Evolutionary conservation across 2,329 filamentous ascomycete species (phyloP).

Genomic region (Cercospora sp.): DNA sequence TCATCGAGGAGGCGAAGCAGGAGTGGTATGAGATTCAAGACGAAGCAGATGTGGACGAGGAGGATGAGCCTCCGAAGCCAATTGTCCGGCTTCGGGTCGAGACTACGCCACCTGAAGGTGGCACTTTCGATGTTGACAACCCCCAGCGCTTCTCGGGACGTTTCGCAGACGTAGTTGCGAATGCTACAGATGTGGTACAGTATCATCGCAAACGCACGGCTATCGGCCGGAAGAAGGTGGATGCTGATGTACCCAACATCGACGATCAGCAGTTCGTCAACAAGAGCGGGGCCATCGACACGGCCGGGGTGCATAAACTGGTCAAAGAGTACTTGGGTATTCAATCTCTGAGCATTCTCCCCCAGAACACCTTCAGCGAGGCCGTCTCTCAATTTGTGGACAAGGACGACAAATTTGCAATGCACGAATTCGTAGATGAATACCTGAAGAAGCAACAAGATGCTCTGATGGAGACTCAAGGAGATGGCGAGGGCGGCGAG

Average conservation of each 20-base stretch:
- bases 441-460: slow-evolving; percentile 47
- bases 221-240: slow-evolving; percentile 49
- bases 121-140: slow-evolving; percentile 87
- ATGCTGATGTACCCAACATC: slow-evolving; percentile 63
- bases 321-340: slow-evolving; percentile 84
- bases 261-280: slow-evolving; percentile 60
- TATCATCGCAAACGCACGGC: slow-evolving; percentile 86
- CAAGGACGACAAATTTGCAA: slow-evolving; percentile 91
- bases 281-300: slow-evolving; percentile 54
- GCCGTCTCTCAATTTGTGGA: slow-evolving; percentile 90
- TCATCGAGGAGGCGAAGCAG: slow-evolving; percentile 80
- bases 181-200: slow-evolving; percentile 88
- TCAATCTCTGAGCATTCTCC: slow-evolving; percentile 88
- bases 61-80: slow-evolving; percentile 69
- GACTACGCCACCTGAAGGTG: slow-evolving; percentile 79
- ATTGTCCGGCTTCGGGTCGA: slow-evolving; percentile 89
- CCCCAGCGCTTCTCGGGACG: slow-evolving; percentile 94
- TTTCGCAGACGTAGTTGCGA: slow-evolving; percentile 87
- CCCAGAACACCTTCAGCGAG: slow-evolving; percentile 88
- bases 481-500: slow-evolving; percentile 68
- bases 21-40: slow-evolving; percentile 78
- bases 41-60: slow-evolving; percentile 50
- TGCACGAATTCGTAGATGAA: slow-evolving; percentile 56
- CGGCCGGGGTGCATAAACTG: slow-evolving; percentile 82
- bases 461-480: slow-evolving; percentile 57